Base-by-base conservation (phyloP, 129 eudicot species). In the Smallanthus sonchifolius region DNA sequence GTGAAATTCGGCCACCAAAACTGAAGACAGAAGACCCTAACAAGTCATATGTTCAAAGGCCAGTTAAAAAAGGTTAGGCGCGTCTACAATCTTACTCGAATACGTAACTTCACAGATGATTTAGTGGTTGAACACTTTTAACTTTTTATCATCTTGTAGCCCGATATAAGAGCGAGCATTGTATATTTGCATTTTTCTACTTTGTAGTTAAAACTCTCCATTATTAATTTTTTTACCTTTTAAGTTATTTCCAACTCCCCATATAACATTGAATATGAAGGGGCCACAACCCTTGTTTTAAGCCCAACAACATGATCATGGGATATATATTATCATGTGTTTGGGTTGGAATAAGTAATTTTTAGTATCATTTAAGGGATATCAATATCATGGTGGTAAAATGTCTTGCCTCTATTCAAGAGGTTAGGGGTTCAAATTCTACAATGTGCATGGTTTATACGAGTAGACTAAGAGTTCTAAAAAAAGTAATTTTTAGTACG, bases 11-110 rank as follows among this genome's bases (percentile, higher is more conserved):
- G 37, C 99, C 99, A 39, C 99, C 97, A 62, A 94, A 94, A 84
- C 90, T 91, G 32, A 94, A 94, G 92, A 94, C 97, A 14, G 96
- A 94, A 85, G 99, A 94, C 76, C 99, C 97, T 42, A 94, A 91
- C 78, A 94, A 94, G 83, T 88, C 97, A 2, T 94, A 94, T 74
- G 99, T 88, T 73, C 99, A 91, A 76, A 91, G 99, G 78, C 99
- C 99, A 0, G 97, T 94, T 65, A 91, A 94, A 75, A 88, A 94
- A 66, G 87, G 87, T 35, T 94, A 68, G 80, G 67, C 3, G 36
- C 2, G 45, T 10, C 40, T 15, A 24, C 56, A n/a, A 16, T 70
- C 14, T 13, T 38, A 63, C 60, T 51, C 9, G 11, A 39, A 48
- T 65, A 39, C 72, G 83, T 52, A 72, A 72, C 78, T 65, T 77